Percentiles rank a stretch among this genome's conserved stretches.
Evolutionary conservation across 2,329 filamentous ascomycete genomes (phyloP).

Genomic region (Leptosphaerulina australis): DNA sequence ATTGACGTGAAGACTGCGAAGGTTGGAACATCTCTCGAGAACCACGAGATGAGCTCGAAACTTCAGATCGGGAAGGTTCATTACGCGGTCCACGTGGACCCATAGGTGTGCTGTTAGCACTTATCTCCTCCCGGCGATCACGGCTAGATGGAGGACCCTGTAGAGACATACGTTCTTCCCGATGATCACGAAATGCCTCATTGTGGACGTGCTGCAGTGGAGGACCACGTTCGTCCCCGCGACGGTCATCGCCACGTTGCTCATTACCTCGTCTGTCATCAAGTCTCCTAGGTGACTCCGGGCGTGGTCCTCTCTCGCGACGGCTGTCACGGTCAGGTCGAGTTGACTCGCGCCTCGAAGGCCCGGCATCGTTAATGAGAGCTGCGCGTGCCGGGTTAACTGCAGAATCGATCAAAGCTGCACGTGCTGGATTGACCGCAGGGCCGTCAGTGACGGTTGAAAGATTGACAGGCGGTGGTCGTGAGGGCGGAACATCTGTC

Average conservation of each 20-base stretch:
- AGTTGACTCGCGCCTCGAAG: constrained; percentile 36
- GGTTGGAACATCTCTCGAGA: constrained; percentile 51
- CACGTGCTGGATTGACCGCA: constrained; percentile 53
- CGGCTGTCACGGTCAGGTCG: constrained; percentile 38
- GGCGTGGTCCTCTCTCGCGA: constrained; percentile 38
- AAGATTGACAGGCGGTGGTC: constrained; percentile 21
- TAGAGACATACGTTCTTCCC: constrained; percentile 41
- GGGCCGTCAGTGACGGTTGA: constrained; percentile 28
- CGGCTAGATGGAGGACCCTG: constrained; percentile 40
- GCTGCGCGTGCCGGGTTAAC: constrained; percentile 54
- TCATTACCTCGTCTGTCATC: constrained; percentile 35
- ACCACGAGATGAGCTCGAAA: constrained; percentile 24
- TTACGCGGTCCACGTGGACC: constrained; percentile 58
- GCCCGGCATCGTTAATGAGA: constrained; percentile 46
- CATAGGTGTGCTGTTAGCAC: constrained; percentile 53
- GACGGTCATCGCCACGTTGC: constrained; percentile 31
- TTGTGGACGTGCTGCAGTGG: constrained; percentile 32
- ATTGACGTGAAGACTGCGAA: constrained; percentile 40
- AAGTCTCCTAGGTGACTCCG: constrained; percentile 38
- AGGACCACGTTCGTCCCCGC: constrained; percentile 33
- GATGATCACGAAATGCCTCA: constrained; percentile 36
- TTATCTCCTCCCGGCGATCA: constrained; percentile 47
- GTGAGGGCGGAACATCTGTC: constrained; percentile 24
- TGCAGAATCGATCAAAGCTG: constrained; percentile 46
- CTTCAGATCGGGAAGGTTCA: constrained; percentile 26